Evolutionary conservation across 805 yeast genomes (phyloP).

Genomic region (Saccharomycopsis vini): DNA sequence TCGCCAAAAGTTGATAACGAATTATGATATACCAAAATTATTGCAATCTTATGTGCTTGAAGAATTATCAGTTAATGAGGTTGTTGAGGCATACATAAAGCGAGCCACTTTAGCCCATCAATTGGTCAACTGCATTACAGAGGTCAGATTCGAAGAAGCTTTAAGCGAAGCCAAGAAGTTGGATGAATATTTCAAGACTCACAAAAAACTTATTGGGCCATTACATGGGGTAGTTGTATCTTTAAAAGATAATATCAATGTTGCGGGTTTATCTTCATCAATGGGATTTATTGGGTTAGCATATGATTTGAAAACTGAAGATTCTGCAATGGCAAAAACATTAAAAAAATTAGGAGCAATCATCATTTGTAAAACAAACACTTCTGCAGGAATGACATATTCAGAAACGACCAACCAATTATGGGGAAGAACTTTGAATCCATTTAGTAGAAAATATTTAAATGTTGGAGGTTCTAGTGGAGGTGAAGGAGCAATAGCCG

Average conservation of each 20-base stretch:
- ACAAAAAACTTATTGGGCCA: conserved; percentile 46
- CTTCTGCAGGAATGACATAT: conserved; percentile 67
- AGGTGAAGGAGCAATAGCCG: conserved; percentile 61
- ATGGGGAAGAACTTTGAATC: conserved; percentile 51
- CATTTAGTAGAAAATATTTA: conserved; percentile 45
- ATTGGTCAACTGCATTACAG: conserved; percentile 30
- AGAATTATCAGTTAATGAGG: no score
- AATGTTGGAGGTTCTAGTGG: conserved; percentile 67
- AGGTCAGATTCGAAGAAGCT: conserved; percentile 48
- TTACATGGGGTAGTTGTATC: conserved; percentile 62
- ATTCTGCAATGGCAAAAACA: conserved; percentile 21
- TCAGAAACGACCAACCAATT: conserved; percentile 54
- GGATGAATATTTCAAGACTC: conserved; percentile 39
- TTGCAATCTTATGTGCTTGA: no score
- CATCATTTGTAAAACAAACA: conserved; percentile 54
- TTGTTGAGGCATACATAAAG: background rate
- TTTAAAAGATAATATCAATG: conserved; percentile 36
- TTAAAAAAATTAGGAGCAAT: conserved; percentile 42
- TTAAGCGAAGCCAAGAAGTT: conserved; percentile 44
- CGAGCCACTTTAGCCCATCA: conserved; percentile 40
- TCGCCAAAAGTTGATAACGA: no score
- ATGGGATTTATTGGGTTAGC: conserved; percentile 36
- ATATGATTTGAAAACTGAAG: no score
- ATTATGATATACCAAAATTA: no score
- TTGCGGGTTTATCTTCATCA: conserved; percentile 40